These are phyloP conservation scores for Coniferiporia sulphurascens DNA, from an alignment of 1,284 basidiomycete genomes.

Conservation along the genomic window DNA sequence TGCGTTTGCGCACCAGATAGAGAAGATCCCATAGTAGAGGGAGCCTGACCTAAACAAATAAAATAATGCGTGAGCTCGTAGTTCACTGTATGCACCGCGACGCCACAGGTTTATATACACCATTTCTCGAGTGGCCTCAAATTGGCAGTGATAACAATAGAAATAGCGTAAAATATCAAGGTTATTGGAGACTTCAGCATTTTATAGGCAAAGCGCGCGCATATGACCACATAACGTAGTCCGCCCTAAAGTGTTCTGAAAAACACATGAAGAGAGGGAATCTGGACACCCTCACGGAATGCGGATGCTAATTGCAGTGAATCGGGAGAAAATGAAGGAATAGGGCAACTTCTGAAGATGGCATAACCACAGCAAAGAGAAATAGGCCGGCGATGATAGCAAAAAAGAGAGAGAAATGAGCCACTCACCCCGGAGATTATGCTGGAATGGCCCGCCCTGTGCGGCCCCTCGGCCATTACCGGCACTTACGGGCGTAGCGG, in stretches of 20 bases:
- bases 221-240: too few species aligned
- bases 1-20: background rate
- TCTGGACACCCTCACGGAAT: too few species aligned
- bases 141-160: too few species aligned
- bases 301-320: too few species aligned
- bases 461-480: conserved; percentile 33
- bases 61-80: background rate
- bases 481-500: conserved; percentile 72
- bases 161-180: too few species aligned
- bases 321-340: background rate
- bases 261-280: too few species aligned
- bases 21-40: background rate
- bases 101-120: background rate
- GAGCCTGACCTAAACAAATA: background rate
- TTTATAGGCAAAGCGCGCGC: too few species aligned
- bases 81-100: background rate
- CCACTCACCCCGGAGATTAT: conserved; percentile 42
- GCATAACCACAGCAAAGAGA: background rate
- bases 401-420: conserved; percentile 28
- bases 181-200: too few species aligned
- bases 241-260: too few species aligned
- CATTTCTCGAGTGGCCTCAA: too few species aligned
- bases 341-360: background rate
- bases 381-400: background rate
- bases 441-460: conserved; percentile 41